Evolutionary conservation across 352 stramenopile genomes (phyloP).

Genomic region (Phytopythium delawarense): DNA sequence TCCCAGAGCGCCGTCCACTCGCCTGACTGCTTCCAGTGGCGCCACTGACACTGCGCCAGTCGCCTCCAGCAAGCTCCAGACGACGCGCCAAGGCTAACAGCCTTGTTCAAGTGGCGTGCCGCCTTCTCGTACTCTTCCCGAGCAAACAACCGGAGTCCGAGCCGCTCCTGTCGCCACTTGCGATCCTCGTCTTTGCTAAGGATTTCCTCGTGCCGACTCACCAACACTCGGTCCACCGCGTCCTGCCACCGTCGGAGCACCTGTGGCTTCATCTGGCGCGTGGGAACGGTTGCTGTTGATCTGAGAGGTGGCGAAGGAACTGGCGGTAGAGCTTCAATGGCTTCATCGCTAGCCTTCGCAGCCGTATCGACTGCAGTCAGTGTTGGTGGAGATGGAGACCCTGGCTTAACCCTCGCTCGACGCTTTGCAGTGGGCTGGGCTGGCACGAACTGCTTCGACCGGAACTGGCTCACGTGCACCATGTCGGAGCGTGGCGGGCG

Average conservation of each 20-base stretch:
- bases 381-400: background rate
- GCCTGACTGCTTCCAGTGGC: conserved; percentile 32
- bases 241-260: conserved; percentile 34
- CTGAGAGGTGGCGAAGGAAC: too few relatives aligned
- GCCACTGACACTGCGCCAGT: conserved; percentile 52
- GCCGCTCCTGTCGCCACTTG: conserved; percentile 62
- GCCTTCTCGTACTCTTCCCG: conserved; percentile 34
- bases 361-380: background rate
- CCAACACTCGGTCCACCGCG: conserved; percentile 39
- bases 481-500: conserved; percentile 2
- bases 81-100: conserved; percentile 41
- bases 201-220: conserved; percentile 54
- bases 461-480: conserved; percentile 2
- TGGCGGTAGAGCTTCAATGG: background rate
- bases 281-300: background rate
- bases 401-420: background rate
- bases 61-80: conserved; percentile 45
- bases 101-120: conserved; percentile 39
- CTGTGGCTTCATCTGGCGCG: background rate
- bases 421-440: background rate
- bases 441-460: background rate
- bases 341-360: background rate
- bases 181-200: conserved; percentile 49
- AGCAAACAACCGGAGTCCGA: conserved; percentile 47
- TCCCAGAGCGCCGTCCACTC: conserved; percentile 69